A percentile compares a stretch with the other conserved stretches of the same genome.
Evolutionary conservation across 306 rosid species (phyloP).

Genomic region (Adenanthera pavonina): DNA sequence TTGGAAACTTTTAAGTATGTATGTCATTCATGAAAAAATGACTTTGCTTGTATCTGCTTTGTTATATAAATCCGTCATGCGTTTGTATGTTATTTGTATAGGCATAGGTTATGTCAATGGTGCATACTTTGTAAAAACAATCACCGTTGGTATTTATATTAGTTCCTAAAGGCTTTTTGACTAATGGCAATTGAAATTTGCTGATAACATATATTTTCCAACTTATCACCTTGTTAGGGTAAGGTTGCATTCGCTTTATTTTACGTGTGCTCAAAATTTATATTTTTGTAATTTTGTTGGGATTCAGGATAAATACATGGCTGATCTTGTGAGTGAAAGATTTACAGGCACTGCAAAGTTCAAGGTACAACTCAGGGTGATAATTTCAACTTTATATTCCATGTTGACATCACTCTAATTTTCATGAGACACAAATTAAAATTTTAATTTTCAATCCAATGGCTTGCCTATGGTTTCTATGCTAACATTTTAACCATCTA

Average conservation of each 20-base stretch:
- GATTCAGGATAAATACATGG: constrained; percentile 86
- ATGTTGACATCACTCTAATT: neutral
- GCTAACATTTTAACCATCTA: constrained; percentile 5
- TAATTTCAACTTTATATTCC: constrained; percentile 9
- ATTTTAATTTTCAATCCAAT: constrained; percentile 15
- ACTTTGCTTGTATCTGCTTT: constrained; percentile 14
- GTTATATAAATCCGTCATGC: neutral
- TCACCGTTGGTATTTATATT: neutral
- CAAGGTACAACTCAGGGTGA: constrained; percentile 57
- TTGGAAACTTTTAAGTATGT: neutral
- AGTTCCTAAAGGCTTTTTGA: neutral
- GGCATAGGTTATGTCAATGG: no score
- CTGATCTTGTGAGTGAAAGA: constrained; percentile 79
- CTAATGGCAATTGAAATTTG: neutral
- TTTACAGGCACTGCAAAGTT: constrained; percentile 65
- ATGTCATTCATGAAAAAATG: constrained; percentile 17
- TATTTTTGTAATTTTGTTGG: constrained; percentile 28
- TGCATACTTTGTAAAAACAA: neutral
- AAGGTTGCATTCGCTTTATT: constrained; percentile 13
- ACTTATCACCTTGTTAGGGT: constrained; percentile 5
- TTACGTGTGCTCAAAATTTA: constrained; percentile 28
- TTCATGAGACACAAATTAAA: neutral
- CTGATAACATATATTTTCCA: constrained; percentile 11
- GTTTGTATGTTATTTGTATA: constrained; percentile 1
- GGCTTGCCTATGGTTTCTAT: constrained; percentile 28